A percentile compares a stretch with the other conserved stretches of the same genome.
These are phyloP conservation scores for Trichoderma hamatum DNA, from an alignment of 2,329 filamentous ascomycete genomes.

Conservation along the genomic window DNA sequence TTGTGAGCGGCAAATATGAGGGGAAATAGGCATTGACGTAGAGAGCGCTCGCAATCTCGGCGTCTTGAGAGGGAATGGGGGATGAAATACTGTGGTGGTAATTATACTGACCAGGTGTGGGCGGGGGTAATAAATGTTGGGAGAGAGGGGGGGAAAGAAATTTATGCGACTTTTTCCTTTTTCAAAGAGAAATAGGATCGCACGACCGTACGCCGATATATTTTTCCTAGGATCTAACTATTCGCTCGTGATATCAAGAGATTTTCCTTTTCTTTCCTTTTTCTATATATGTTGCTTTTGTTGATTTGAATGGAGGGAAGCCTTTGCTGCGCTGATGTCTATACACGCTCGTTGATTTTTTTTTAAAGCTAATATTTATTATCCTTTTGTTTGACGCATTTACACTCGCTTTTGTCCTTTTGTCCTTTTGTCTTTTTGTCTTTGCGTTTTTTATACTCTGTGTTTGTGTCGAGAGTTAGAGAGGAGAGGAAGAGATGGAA, in stretches of 20 bases:
- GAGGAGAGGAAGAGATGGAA: background rate
- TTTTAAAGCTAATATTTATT: constrained; percentile 9
- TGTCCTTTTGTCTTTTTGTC: background rate
- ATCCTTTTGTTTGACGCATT: background rate
- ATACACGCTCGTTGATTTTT: constrained; percentile 19
- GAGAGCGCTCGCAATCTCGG: background rate
- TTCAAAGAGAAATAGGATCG: background rate
- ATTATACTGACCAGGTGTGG: background rate
- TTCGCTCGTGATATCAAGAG: constrained; percentile 11
- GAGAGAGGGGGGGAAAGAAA: background rate
- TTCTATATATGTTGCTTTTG: background rate
- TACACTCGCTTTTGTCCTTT: background rate
- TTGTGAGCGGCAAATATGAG: constrained; percentile 77
- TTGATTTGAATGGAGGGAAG: background rate
- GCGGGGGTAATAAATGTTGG: background rate
- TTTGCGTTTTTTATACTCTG: background rate
- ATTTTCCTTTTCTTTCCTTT: background rate
- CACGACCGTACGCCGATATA: constrained; percentile 12
- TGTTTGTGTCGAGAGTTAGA: background rate
- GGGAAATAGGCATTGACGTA: constrained; percentile 40
- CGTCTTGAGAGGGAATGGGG: background rate
- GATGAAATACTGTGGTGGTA: constrained; percentile 9
- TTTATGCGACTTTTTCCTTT: background rate
- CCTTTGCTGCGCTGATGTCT: constrained; percentile 7
- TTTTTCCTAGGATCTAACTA: constrained; percentile 10